Evolutionary conservation across 805 yeast species (phyloP), one percentile per base, ranked within the genome.

Genomic region (Kuraishia ogatae): DNA sequence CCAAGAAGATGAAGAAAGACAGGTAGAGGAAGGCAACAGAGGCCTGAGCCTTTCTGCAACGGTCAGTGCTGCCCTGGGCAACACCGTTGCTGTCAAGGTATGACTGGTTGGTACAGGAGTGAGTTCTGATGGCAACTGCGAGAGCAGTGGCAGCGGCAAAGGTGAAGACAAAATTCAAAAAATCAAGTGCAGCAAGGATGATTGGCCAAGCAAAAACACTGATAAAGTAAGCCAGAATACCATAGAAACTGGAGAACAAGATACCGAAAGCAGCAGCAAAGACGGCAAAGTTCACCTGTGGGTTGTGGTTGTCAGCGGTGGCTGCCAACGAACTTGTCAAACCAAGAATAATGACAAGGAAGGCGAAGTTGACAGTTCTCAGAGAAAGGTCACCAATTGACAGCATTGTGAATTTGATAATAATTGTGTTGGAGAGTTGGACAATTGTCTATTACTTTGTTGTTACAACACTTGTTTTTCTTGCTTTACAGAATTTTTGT

Each of bases 31-130:
- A 88, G 53, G 92, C 91, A 63, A 77, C 79, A 20, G 86, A 71
- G 59, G 90, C 90, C 80, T 94, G 98, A 55, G 96, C 91, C 77
- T 89, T 85, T 80, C 97, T 89, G 78, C 99, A 94, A 79, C 98
- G 84, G 66, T 83, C 88, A 22, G 75, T 66, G 49, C 85, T 78
- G 62, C 96, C 96, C 76, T 89, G 89, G 58, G 88, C 72, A 63
- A 89, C 80, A 58, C 71, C 71, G 81, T 93, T 93, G 61, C 63
- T 52, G 62, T 82, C 76, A 61, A 91, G 58, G 79, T 89, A 91
- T 55, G 48, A 57, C 59, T 75, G 61, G 83, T 90, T 87, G 63
- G 76, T 57, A 80, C 99, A 93, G 48, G 96, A 86, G 80, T 91
- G 97, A 60, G 78, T 79, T 73, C 92, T 83, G 68, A 88, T 84